Conservation (phyloP, 2,329 filamentous ascomycete species). For the Tolypocladium amazonense region DNA sequence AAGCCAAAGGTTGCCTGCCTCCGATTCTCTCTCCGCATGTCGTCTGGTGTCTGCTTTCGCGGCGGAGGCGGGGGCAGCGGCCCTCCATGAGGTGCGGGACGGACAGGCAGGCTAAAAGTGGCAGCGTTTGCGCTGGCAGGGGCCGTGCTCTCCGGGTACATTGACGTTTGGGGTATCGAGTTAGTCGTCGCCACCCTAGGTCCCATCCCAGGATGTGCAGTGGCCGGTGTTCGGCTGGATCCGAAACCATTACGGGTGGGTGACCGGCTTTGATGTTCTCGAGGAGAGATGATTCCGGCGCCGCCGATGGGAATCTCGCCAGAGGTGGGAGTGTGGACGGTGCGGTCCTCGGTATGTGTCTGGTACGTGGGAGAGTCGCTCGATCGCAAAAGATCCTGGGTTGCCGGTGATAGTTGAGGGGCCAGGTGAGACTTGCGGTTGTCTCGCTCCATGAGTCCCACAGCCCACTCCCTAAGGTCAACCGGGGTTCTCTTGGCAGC, state of each 20-base stretch:
- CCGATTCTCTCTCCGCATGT: constrained; percentile 39
- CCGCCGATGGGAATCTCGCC: constrained; percentile 61
- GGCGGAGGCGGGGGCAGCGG: constrained; percentile 50
- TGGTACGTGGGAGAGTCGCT: constrained; percentile 45
- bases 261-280: constrained; percentile 40
- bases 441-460: constrained; percentile 86
- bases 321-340: constrained; percentile 53
- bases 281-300: constrained; percentile 42
- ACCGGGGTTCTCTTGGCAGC: constrained; percentile 95
- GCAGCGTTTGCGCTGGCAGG: constrained; percentile 33
- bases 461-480: constrained; percentile 85
- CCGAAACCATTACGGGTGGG: constrained; percentile 38
- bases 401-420: constrained; percentile 67
- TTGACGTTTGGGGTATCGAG: constrained; percentile 37
- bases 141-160: constrained; percentile 25
- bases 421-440: constrained; percentile 92
- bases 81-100: constrained; percentile 48
- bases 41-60: constrained; percentile 45
- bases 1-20: constrained; percentile 43
- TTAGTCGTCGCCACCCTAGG: constrained; percentile 39
- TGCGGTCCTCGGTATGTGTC: constrained; percentile 29
- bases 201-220: constrained; percentile 40
- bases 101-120: constrained; percentile 54
- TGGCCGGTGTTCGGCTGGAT: constrained; percentile 29
- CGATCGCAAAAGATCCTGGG: constrained; percentile 62